Evolutionary conservation across 106 monocot species (phyloP).

Genomic region (Apostasia ramifera): DNA sequence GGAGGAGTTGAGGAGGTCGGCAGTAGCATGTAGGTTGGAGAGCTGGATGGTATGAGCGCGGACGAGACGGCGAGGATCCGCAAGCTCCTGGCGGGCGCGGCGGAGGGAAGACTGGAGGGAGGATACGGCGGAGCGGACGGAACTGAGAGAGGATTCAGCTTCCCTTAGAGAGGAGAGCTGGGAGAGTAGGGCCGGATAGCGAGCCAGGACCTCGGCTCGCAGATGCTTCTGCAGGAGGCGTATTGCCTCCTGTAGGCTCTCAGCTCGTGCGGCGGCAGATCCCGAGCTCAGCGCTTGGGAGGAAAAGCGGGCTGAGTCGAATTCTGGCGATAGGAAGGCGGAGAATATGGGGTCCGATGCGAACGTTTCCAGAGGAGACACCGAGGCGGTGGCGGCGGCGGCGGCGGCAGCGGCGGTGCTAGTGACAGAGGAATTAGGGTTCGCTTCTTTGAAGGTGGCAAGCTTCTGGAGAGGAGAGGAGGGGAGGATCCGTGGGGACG

Average conservation of each 20-base stretch:
- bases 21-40: constrained; percentile 55
- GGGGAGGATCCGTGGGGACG: constrained; percentile 23
- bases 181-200: constrained; percentile 58
- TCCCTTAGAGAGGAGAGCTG: constrained; percentile 63
- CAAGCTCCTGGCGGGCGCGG: constrained; percentile 43
- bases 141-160: constrained; percentile 45
- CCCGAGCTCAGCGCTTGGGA: constrained; percentile 76
- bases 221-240: constrained; percentile 57
- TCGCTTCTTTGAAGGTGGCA: constrained; percentile 37
- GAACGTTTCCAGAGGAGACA: constrained; percentile 60
- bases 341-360: constrained; percentile 84
- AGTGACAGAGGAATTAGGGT: constrained; percentile 4
- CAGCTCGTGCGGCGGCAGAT: constrained; percentile 74
- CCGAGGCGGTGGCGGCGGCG: not conserved
- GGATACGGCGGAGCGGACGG: constrained; percentile 39
- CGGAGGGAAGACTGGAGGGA: constrained; percentile 52
- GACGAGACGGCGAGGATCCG: constrained; percentile 50
- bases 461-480: constrained; percentile 50
- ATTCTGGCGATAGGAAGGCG: constrained; percentile 78
- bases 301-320: constrained; percentile 75
- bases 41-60: constrained; percentile 58
- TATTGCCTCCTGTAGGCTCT: constrained; percentile 73
- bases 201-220: constrained; percentile 69
- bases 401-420: not conserved
- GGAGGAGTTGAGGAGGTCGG: constrained; percentile 55